These are phyloP conservation scores for Trichosporon ovoides DNA, from an alignment of 1,284 basidiomycete species.

Conservation along the genomic window DNA sequence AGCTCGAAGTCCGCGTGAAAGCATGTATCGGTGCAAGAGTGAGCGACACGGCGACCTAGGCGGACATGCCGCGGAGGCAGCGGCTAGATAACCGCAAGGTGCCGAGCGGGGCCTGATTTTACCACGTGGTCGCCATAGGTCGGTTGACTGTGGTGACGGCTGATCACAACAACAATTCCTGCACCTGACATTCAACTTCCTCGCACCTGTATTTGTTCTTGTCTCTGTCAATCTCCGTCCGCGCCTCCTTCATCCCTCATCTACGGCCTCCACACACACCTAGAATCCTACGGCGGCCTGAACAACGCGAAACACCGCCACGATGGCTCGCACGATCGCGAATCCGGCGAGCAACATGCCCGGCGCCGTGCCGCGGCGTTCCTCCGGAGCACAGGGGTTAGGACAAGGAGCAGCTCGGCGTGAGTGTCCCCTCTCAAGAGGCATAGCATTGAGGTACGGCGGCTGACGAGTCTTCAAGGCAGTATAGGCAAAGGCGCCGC, in stretches of 20 bases:
- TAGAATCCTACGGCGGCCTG: background rate
- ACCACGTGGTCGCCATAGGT: no score
- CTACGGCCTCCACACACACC: no score
- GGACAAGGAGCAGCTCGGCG: slow-evolving; percentile 26
- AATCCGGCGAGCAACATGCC: slow-evolving; percentile 6
- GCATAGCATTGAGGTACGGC: background rate
- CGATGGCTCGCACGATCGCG: slow-evolving; percentile 17
- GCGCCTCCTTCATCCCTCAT: background rate
- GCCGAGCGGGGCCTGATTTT: no score
- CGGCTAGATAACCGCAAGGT: no score
- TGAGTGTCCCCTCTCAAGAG: slow-evolving; percentile 2
- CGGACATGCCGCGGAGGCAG: no score
- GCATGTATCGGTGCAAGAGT: background rate
- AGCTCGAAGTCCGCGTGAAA: background rate
- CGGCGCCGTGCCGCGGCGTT: slow-evolving; percentile 24
- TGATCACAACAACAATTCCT: no score
- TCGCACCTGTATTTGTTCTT: no score
- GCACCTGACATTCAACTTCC: background rate
- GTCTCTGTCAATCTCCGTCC: no score
- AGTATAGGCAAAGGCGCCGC: background rate
- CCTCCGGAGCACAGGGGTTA: slow-evolving; percentile 32
- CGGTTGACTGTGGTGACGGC: no score
- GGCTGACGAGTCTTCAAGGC: background rate
- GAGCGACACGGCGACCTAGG: no score
- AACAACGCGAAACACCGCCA: background rate